Base-by-base conservation (phyloP, 768 basidiomycete species). In the Tricholoma flavovirens region DNA sequence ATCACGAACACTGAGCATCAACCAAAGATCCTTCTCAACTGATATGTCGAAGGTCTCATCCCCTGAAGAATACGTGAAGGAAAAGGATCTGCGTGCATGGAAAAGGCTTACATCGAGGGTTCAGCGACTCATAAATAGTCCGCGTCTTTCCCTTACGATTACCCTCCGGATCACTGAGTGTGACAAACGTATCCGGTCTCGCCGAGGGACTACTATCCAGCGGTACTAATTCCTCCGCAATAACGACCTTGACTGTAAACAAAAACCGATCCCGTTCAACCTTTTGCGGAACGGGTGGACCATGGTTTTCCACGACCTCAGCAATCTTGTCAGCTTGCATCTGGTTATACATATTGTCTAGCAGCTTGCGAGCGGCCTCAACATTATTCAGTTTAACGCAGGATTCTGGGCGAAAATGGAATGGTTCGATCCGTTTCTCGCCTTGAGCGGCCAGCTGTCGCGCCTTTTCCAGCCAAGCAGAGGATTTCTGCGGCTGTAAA, bases 311-410 rank as follows among this genome's bases (percentile, higher is more conserved):
- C 54, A 92, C 65, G 24, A 83, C 76, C 24, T 87, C 84, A 2
- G 87, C 81, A 56, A 94, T 81, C 65, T 85, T 86, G 74, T 99
- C 97, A 0, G 87, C 93, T 56, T 94, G 81, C 78, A 97, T 85
- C 64, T 93, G 88, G 51, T 81, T 86, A 69, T 98, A 98, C 82
- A 98, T 89, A 59, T 89, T 91, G 69, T 99, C 97, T 58, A 99
- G 79, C 48, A 97, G 78, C 58, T 84, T 84, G 29, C 94, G 84
- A 1, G 95, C 93, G 10, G 92, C 88, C 63, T 95, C 94, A 60
- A 98, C 85, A 69, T 98, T 98, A 77, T 99, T 99, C 51, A 98
- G 80, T 75, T 98, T 98, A 68, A 99, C 91, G 65, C 95, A 98
- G 0, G 93, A 93, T 74, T 96, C 84, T 0, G 94, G 82, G 50